Conservation (phyloP, 169 alveolate species). For the Plasmodium coatneyi region DNA sequence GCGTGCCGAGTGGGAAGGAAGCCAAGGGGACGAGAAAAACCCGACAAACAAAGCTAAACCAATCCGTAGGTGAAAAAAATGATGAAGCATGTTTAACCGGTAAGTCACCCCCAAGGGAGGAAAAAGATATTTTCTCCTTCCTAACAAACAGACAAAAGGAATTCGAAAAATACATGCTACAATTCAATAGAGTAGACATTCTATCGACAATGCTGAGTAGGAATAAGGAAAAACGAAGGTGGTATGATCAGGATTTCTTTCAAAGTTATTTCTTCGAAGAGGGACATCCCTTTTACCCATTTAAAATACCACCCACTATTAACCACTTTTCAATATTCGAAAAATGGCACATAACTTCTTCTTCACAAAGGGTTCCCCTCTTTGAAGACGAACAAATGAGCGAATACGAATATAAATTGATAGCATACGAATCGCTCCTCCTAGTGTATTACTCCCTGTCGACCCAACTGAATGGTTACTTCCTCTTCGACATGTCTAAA, state of each 20-base stretch:
- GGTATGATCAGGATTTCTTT: slow-evolving; percentile 18
- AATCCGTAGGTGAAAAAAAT: neutral
- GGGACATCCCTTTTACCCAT: slow-evolving; percentile 63
- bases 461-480: slow-evolving; percentile 42
- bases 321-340: slow-evolving; percentile 20
- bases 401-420: slow-evolving; percentile 37
- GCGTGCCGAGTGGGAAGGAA: neutral
- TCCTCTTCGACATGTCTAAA: slow-evolving; percentile 19
- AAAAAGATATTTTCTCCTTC: slow-evolving; percentile 44
- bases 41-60: neutral
- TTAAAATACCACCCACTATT: slow-evolving; percentile 39
- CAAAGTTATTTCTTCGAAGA: slow-evolving; percentile 62
- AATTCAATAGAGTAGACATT: slow-evolving; percentile 26
- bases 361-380: neutral
- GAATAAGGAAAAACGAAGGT: neutral
- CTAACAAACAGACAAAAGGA: slow-evolving; percentile 47
- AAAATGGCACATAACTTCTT: neutral
- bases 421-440: slow-evolving; percentile 71
- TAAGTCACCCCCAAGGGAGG: neutral
- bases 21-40: neutral
- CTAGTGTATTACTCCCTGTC: slow-evolving; percentile 53
- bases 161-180: slow-evolving; percentile 53
- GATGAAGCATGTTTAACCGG: slow-evolving; percentile 7
- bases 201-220: neutral
- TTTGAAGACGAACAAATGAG: slow-evolving; percentile 38